Evolutionary conservation across 2,329 filamentous ascomycete species (phyloP).

Genomic region (Apiospora saccharicola): DNA sequence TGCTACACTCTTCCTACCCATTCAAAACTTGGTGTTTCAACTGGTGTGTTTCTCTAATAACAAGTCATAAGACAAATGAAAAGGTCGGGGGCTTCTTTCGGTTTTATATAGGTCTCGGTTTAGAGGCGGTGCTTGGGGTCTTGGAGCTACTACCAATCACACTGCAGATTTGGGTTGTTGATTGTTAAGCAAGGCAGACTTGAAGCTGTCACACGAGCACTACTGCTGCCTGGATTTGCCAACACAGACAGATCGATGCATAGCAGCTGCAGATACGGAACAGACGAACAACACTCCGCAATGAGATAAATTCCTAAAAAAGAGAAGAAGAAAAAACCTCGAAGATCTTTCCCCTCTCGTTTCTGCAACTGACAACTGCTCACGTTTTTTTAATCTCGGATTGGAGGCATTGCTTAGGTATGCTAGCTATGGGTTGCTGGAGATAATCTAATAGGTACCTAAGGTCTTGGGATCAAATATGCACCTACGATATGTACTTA

Average conservation of each 20-base stretch:
- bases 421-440: no score
- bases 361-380: not conserved
- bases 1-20: slow-evolving; percentile 15
- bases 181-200: slow-evolving; percentile 44
- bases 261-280: not conserved
- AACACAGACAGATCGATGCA: not conserved
- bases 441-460: no score
- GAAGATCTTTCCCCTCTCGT: not conserved
- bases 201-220: not conserved
- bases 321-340: not conserved
- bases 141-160: slow-evolving; percentile 28
- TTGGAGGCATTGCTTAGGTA: no score
- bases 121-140: not conserved
- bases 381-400: not conserved
- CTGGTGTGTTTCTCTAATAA: not conserved
- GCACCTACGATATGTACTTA: no score
- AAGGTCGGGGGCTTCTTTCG: not conserved
- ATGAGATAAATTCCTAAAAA: not conserved
- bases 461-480: no score
- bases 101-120: not conserved
- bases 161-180: slow-evolving; percentile 24
- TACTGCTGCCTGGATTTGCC: slow-evolving; percentile 31
- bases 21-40: not conserved
- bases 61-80: slow-evolving; percentile 2
- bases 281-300: not conserved